A percentile compares a stretch with the other conserved stretches of the same genome.
These are phyloP conservation scores for Neofusicoccum laricinum DNA, from an alignment of 2,329 filamentous ascomycete species.

Conservation along the genomic window DNA sequence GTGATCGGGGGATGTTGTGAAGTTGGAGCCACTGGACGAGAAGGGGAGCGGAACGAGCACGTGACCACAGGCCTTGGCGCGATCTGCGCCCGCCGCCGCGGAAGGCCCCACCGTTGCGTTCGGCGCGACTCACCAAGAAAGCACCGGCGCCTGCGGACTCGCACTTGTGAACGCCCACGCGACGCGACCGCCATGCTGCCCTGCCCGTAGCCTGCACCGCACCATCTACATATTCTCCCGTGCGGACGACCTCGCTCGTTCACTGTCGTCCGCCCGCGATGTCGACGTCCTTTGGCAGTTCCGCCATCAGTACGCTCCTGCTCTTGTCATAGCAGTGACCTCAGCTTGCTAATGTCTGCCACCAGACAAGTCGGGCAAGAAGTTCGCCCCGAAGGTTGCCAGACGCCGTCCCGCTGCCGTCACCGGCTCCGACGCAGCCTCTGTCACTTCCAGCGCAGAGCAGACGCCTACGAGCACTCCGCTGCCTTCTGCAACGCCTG, in stretches of 20 bases:
- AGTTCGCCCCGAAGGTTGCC: constrained; percentile 47
- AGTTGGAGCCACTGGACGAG: constrained; percentile 10
- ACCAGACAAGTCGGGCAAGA: constrained; percentile 45
- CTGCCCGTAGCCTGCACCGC: not conserved
- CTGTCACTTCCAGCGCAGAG: constrained; percentile 21
- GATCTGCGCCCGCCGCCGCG: not conserved
- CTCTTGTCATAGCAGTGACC: constrained; percentile 19
- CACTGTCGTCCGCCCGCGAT: constrained; percentile 24
- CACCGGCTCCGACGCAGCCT: constrained; percentile 22
- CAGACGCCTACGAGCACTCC: constrained; percentile 17
- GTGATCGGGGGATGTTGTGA: constrained; percentile 16
- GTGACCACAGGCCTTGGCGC: not conserved
- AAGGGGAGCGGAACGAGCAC: constrained; percentile 14
- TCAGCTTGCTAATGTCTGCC: constrained; percentile 2
- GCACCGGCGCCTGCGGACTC: not conserved
- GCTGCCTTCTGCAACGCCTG: constrained; percentile 17
- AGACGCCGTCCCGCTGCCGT: constrained; percentile 39
- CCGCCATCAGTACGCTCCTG: constrained; percentile 47
- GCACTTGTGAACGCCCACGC: not conserved
- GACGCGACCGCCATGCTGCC: constrained; percentile 1
- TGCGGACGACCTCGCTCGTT: not conserved
- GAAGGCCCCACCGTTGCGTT: not conserved
- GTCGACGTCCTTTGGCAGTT: constrained; percentile 49
- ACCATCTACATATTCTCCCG: not conserved
- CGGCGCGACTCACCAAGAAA: constrained; percentile 7